Evolutionary conservation across 331 rosid genomes (phyloP).

Genomic region (Malus hybrid): DNA sequence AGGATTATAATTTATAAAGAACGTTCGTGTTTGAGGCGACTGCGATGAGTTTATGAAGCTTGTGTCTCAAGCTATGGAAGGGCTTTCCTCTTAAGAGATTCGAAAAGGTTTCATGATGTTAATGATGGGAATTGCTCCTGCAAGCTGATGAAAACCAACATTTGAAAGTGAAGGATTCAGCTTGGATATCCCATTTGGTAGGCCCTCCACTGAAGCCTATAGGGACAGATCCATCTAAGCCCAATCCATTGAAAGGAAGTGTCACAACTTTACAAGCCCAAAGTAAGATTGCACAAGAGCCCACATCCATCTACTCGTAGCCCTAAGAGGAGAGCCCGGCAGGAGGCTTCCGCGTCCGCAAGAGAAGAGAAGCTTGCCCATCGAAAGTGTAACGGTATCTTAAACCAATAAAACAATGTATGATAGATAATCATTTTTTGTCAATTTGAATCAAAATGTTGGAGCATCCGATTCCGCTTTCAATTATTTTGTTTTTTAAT

Average conservation of each 20-base stretch:
- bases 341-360: too few relatives aligned
- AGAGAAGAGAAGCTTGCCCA: too few relatives aligned
- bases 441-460: too few relatives aligned
- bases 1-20: slow-evolving; percentile 15
- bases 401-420: too few relatives aligned
- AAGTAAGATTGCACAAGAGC: not conserved
- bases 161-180: not conserved
- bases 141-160: not conserved
- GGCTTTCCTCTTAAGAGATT: slow-evolving; percentile 20
- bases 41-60: slow-evolving; percentile 24
- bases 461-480: too few relatives aligned
- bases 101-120: slow-evolving; percentile 23
- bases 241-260: too few relatives aligned
- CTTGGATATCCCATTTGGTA: not conserved
- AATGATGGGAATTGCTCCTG: slow-evolving; percentile 17
- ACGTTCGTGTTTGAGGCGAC: slow-evolving; percentile 9
- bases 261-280: not conserved
- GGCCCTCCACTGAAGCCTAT: not conserved
- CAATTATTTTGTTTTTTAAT: too few relatives aligned
- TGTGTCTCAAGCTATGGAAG: slow-evolving; percentile 13
- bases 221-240: not conserved
- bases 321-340: not conserved
- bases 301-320: not conserved
- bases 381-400: too few relatives aligned
- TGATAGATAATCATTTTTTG: too few relatives aligned